These are phyloP conservation scores for Hibiscus syriacus DNA, from an alignment of 345 rosid genomes.

Conservation along the genomic window DNA sequence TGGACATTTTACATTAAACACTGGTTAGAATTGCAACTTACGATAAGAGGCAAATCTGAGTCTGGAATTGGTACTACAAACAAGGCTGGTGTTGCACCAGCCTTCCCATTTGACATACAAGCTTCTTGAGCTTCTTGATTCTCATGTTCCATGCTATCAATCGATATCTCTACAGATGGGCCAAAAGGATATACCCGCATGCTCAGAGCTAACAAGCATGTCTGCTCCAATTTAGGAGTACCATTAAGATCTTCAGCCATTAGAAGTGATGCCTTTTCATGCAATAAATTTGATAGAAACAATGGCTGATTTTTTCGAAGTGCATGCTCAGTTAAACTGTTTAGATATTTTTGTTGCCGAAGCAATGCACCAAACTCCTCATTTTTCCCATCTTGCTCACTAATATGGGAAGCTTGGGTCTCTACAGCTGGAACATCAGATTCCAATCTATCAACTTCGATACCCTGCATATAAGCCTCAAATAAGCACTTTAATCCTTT, in stretches of 20 bases:
- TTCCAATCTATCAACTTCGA: constrained; percentile 66
- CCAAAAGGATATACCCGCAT: constrained; percentile 42
- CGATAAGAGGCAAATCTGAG: constrained; percentile 48
- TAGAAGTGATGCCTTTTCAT: constrained; percentile 45
- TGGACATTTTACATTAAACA: neutral
- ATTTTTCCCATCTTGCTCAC: constrained; percentile 37
- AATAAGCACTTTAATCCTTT: neutral
- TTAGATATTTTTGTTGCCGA: constrained; percentile 55
- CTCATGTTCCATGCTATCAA: constrained; percentile 24
- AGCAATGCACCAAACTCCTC: constrained; percentile 44
- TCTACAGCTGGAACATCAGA: constrained; percentile 37
- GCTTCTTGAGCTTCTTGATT: constrained; percentile 38
- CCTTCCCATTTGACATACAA: constrained; percentile 23
- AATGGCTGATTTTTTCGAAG: constrained; percentile 66
- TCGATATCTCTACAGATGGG: constrained; percentile 32
- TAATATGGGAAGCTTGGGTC: constrained; percentile 25
- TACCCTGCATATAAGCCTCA: constrained; percentile 46
- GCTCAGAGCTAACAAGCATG: constrained; percentile 63
- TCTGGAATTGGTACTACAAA: constrained; percentile 34
- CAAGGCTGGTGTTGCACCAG: constrained; percentile 27
- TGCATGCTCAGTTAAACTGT: constrained; percentile 59
- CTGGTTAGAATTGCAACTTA: constrained; percentile 22
- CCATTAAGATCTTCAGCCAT: constrained; percentile 45
- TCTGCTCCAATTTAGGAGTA: constrained; percentile 49
- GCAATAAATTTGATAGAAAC: constrained; percentile 55